These are phyloP conservation scores for Hansenula sp. DNA, from an alignment of 1,139 yeast species.

Conservation along the genomic window DNA sequence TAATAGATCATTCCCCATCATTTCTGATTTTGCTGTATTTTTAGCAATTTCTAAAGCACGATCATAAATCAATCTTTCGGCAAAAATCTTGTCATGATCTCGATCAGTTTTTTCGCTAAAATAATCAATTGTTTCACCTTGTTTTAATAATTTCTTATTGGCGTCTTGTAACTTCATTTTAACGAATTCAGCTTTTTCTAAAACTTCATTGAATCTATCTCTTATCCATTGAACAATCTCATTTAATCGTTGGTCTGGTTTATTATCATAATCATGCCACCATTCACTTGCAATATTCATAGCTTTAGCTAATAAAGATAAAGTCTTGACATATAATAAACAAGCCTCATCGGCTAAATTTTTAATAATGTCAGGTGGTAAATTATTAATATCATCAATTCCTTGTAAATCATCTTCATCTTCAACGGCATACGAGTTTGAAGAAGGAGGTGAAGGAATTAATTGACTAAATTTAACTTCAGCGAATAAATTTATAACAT, in stretches of 20 bases:
- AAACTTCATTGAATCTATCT: constrained; percentile 80
- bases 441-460: constrained; percentile 72
- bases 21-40: constrained; percentile 84
- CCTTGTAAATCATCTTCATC: constrained; percentile 33
- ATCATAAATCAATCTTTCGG: constrained; percentile 86
- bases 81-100: constrained; percentile 39
- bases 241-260: constrained; percentile 48
- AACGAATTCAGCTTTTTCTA: constrained; percentile 83
- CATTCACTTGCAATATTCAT: constrained; percentile 83
- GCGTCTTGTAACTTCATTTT: constrained; percentile 46
- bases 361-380: constrained; percentile 59
- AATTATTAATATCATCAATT: constrained; percentile 42
- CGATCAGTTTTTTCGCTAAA: constrained; percentile 8
- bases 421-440: constrained; percentile 27
- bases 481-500: constrained; percentile 84
- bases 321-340: constrained; percentile 75
- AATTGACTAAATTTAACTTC: constrained; percentile 86
- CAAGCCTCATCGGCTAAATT: constrained; percentile 83
- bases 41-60: constrained; percentile 91
- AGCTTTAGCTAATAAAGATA: constrained; percentile 77
- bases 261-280: constrained; percentile 64
- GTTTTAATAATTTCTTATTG: constrained; percentile 24
- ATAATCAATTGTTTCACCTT: neutral
- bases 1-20: constrained; percentile 67
- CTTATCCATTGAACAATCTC: constrained; percentile 91